Conservation (phyloP, 192 early-diverging fungal species). For the Entomortierella beljakovae region DNA sequence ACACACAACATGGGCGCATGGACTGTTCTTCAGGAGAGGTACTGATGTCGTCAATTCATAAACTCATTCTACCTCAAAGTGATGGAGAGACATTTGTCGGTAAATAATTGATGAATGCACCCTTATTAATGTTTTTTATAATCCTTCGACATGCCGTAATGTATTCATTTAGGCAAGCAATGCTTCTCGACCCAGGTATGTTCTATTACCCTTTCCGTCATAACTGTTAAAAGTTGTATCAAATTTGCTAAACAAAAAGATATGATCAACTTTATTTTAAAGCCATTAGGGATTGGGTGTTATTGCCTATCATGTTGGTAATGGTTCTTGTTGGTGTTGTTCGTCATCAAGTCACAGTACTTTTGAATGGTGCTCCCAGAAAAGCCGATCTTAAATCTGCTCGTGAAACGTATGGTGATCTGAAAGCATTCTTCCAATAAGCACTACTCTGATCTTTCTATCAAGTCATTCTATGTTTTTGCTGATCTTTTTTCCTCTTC, state of each 20-base stretch:
- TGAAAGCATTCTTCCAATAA: background rate
- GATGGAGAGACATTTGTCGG: too few relatives aligned
- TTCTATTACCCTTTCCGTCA: background rate
- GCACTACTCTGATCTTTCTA: too few relatives aligned
- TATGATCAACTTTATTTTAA: too few relatives aligned
- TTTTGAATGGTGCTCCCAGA: slow-evolving; percentile 88
- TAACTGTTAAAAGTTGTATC: too few relatives aligned
- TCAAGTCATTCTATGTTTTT: too few relatives aligned
- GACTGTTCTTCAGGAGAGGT: slow-evolving; percentile 57
- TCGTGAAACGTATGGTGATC: slow-evolving; percentile 74
- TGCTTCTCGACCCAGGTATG: slow-evolving; percentile 77
- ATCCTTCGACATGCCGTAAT: too few relatives aligned
- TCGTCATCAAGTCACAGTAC: slow-evolving; percentile 90
- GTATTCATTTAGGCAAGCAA: slow-evolving; percentile 68
- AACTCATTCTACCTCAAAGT: too few relatives aligned
- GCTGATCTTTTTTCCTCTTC: background rate
- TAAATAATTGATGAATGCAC: too few relatives aligned
- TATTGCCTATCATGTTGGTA: slow-evolving; percentile 96
- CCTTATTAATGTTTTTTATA: too few relatives aligned
- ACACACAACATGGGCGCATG: slow-evolving; percentile 49
- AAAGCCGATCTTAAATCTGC: slow-evolving; percentile 82
- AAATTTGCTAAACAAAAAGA: too few relatives aligned
- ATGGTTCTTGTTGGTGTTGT: slow-evolving; percentile 98
- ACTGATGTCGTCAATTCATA: background rate
- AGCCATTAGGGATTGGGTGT: slow-evolving; percentile 93